Base-by-base conservation (phyloP, 768 basidiomycete species). In the Chalciporus piperatus region DNA sequence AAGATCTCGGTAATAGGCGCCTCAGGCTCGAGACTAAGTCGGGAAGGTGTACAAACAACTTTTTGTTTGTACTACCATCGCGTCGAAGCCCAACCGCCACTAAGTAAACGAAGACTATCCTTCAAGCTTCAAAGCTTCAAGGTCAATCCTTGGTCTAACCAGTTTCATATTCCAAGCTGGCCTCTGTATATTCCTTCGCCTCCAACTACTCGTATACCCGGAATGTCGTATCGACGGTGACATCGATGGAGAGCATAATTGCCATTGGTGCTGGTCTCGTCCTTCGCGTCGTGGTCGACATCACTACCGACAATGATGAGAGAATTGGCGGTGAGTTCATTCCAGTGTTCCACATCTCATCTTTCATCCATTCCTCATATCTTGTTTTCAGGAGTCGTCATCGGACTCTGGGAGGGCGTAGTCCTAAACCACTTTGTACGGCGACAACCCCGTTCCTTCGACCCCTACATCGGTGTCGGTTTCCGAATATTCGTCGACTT, bases 391-490 rank as follows among this genome's bases (percentile, higher is more conserved):
- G 81, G 83, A 16, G 82, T 83, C 13, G 76, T 90, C 50, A 74
- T 91, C 47, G 89, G 88, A 8, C 72, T 89, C 17, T 90, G 87
- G 86, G 88, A 90, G 68, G 87, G 89, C 43, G 77, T 86, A 22
- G 81, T 89, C 33, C 73, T 88, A 49, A 79, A 82, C 37, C 88
- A 89, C 58, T 89, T 87, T 65, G 67, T 87, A 56, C 78, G 77
- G 54, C 85, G 85, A 63, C 77, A 76, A 68, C 85, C 86, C 28
- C 62, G 51, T 48, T 87, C 87, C 1, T 72, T 75, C 50, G 87
- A 89, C 66, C 87, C 87, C 8, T 87, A 83, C 66, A 69, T 89
- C 48, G 84, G 79, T 13, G 80, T 82, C 52, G 83, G 71, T 32
- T 78, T 88, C 45, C 75, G 89, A n/a, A 75, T 89, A 48, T 82